Conservation (phyloP, 805 yeast species). For the Cyberlindnera mrakii region DNA sequence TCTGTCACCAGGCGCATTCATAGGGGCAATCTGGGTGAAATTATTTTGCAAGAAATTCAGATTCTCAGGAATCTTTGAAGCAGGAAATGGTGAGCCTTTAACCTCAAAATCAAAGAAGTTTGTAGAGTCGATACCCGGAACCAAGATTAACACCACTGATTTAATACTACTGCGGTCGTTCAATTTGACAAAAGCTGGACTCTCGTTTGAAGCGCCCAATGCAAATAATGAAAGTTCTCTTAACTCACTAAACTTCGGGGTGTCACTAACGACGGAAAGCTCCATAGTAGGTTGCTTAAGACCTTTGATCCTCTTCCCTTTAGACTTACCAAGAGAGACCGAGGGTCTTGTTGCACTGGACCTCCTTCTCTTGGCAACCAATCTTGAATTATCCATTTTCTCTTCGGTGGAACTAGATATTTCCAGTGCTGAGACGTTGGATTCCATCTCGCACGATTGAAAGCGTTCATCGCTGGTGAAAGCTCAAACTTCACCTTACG, state of each 20-base stretch:
- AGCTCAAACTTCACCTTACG: neutral
- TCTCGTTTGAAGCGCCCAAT: constrained; percentile 23
- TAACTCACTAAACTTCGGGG: constrained; percentile 13
- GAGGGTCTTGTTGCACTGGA: constrained; percentile 17
- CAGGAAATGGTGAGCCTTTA: neutral
- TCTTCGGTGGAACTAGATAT: constrained; percentile 1
- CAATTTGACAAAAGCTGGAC: constrained; percentile 45
- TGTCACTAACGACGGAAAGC: constrained; percentile 24
- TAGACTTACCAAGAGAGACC: neutral
- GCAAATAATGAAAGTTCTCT: constrained; percentile 24
- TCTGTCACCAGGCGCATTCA: constrained; percentile 62
- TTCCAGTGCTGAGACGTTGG: constrained; percentile 1
- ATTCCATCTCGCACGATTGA: neutral
- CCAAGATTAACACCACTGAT: constrained; percentile 52
- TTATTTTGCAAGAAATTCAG: constrained; percentile 26
- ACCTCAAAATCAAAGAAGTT: constrained; percentile 34
- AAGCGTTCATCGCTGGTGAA: neutral
- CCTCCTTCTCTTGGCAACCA: constrained; percentile 20
- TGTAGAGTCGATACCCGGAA: constrained; percentile 55
- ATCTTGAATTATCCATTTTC: neutral
- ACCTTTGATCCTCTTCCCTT: constrained; percentile 28
- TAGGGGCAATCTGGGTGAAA: constrained; percentile 42
- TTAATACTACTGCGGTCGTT: constrained; percentile 40
- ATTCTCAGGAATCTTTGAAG: constrained; percentile 1
- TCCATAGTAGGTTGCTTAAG: constrained; percentile 26